These are phyloP conservation scores for Pythium brassicae DNA, from an alignment of 352 stramenopile genomes.

Conservation along the genomic window DNA sequence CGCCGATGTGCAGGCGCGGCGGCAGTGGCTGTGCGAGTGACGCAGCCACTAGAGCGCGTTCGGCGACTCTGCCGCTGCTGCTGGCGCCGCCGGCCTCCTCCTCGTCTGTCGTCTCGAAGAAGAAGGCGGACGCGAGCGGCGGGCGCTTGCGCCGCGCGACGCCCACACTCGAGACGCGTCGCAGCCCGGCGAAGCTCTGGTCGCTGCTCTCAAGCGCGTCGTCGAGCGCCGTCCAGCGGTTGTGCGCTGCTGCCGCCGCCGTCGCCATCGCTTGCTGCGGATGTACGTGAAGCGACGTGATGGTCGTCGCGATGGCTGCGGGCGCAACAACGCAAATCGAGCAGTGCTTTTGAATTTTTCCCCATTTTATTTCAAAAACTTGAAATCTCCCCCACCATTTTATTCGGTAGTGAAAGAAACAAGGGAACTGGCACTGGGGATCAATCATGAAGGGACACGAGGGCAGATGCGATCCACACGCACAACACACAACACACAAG, in stretches of 20 bases:
- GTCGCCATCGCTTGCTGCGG: not conserved
- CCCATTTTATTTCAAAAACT: not conserved
- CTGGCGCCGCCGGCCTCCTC: slow-evolving; percentile 18
- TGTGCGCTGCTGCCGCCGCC: slow-evolving; percentile 5
- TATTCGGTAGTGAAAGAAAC: too few species aligned
- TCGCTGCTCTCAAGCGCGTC: slow-evolving; percentile 60
- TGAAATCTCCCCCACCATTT: not conserved
- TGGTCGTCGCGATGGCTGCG: too few species aligned
- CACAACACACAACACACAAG: too few species aligned
- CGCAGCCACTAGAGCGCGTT: not conserved
- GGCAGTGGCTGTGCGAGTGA: not conserved
- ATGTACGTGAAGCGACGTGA: too few species aligned
- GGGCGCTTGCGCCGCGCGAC: slow-evolving; percentile 4
- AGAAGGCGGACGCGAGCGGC: slow-evolving; percentile 46
- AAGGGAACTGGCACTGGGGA: not conserved
- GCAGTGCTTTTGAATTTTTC: not conserved
- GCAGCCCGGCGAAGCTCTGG: slow-evolving; percentile 25
- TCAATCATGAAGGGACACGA: not conserved
- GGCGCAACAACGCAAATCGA: too few species aligned
- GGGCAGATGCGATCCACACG: not conserved
- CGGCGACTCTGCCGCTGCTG: not conserved
- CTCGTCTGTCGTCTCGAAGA: slow-evolving; percentile 72
- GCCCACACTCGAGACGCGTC: not conserved
- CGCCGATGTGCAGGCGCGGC: slow-evolving; percentile 40
- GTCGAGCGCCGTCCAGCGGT: slow-evolving; percentile 49